A percentile compares a stretch with the other conserved stretches of the same genome.
Conservation (phyloP, 2,329 filamentous ascomycete genomes). For the Tolypocladium amazonense region DNA sequence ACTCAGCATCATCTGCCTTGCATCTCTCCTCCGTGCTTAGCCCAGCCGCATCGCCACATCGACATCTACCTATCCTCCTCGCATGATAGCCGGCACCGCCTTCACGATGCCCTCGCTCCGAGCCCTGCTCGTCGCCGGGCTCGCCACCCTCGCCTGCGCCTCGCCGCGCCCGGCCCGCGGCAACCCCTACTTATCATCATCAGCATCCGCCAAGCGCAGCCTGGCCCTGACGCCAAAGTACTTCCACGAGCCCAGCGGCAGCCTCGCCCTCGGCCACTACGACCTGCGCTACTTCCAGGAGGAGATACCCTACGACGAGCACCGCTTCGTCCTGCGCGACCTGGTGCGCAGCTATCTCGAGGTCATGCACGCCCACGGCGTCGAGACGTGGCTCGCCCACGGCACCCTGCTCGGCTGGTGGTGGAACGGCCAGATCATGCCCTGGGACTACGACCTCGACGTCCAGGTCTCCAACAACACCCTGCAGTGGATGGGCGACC, state of each 20-base stretch:
- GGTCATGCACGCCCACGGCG: slow-evolving; percentile 49
- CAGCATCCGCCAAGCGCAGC: background rate
- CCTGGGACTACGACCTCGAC: slow-evolving; percentile 80
- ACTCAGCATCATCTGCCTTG: background rate
- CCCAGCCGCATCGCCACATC: background rate
- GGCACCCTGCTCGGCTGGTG: slow-evolving; percentile 80
- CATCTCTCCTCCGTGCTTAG: background rate
- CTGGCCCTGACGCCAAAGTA: slow-evolving; percentile 41
- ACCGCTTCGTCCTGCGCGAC: slow-evolving; percentile 54
- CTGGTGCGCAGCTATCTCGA: slow-evolving; percentile 66
- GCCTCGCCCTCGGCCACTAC: slow-evolving; percentile 58
- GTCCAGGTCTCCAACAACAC: slow-evolving; percentile 64
- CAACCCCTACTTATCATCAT: too few species aligned
- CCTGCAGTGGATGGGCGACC: slow-evolving; percentile 51
- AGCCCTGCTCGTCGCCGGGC: background rate
- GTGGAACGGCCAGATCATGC: slow-evolving; percentile 72
- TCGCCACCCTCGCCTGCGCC: background rate
- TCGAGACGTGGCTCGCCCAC: slow-evolving; percentile 82
- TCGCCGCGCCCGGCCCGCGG: background rate
- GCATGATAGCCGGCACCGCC: background rate
- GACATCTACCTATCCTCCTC: background rate
- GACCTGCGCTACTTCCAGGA: slow-evolving; percentile 58
- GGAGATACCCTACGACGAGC: slow-evolving; percentile 54
- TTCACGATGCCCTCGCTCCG: background rate
- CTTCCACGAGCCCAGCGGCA: slow-evolving; percentile 53